Evolutionary conservation across 202 grass and related monocot genomes (phyloP).

Genomic region (Panicum virgatum): DNA sequence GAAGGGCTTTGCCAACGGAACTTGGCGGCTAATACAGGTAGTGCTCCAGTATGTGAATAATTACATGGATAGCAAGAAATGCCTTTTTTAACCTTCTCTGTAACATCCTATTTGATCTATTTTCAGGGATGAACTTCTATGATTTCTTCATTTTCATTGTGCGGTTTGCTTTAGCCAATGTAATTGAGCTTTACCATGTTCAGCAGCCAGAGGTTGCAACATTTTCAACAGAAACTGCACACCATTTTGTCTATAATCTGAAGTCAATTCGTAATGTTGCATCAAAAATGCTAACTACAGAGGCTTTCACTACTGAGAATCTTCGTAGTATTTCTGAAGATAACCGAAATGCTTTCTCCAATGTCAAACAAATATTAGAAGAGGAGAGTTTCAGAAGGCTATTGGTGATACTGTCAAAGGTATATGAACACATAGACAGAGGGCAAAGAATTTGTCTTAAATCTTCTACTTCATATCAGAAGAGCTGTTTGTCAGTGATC

Average conservation of each 20-base stretch:
- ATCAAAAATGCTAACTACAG: conserved; percentile 63
- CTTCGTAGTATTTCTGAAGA: conserved; percentile 59
- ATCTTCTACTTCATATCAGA: conserved; percentile 29
- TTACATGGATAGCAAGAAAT: conserved; percentile 15
- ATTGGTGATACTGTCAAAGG: conserved; percentile 41
- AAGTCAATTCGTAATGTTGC: conserved; percentile 61
- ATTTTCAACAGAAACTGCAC: conserved; percentile 34
- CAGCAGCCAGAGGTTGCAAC: conserved; percentile 36
- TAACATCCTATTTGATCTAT: conserved; percentile 39
- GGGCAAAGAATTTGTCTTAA: conserved; percentile 9
- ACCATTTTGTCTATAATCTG: conserved; percentile 64
- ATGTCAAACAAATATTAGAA: conserved; percentile 67
- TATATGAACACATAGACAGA: conserved; percentile 48
- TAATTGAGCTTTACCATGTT: conserved; percentile 65
- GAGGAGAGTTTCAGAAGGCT: conserved; percentile 71
- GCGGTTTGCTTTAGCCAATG: conserved; percentile 64
- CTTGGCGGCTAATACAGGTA: conserved; percentile 91
- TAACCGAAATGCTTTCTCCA: conserved; percentile 74
- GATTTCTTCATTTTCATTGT: conserved; percentile 93
- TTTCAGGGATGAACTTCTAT: conserved; percentile 95
- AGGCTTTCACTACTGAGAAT: conserved; percentile 65
- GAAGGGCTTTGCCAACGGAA: conserved; percentile 84
- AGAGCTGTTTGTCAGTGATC: conserved; percentile 47
- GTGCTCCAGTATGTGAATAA: conserved; percentile 23
- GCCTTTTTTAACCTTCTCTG: conserved; percentile 25